Evolutionary conservation across 495 filamentous ascomycete genomes (phyloP).

Genomic region (Cercophora samala): DNA sequence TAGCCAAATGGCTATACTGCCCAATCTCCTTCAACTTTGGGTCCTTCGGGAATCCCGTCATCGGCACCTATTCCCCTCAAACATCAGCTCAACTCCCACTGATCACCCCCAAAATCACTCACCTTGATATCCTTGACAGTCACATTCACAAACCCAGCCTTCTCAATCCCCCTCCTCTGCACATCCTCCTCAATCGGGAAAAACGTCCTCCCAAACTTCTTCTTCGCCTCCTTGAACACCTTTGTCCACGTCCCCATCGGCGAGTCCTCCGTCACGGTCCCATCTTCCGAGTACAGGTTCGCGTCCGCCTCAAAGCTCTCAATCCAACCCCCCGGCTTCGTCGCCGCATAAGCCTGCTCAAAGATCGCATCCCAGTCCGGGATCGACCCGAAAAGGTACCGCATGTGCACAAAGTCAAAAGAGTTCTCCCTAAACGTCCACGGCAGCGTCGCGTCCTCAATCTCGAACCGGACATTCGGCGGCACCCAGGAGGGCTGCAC

Average conservation of each 20-base stretch:
- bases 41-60: neutral
- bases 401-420: slow-evolving; percentile 65
- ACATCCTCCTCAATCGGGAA: slow-evolving; percentile 38
- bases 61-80: slow-evolving; percentile 9
- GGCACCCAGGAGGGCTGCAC: slow-evolving; percentile 52
- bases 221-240: slow-evolving; percentile 26
- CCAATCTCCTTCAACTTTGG: slow-evolving; percentile 2
- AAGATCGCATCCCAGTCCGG: slow-evolving; percentile 52
- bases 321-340: slow-evolving; percentile 42
- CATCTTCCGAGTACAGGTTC: slow-evolving; percentile 23
- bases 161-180: slow-evolving; percentile 55
- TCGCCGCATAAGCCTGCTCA: slow-evolving; percentile 28
- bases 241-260: slow-evolving; percentile 34
- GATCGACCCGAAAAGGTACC: slow-evolving; percentile 53
- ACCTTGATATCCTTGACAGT: slow-evolving; percentile 23
- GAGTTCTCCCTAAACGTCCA: slow-evolving; percentile 50
- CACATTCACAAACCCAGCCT: slow-evolving; percentile 57
- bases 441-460: slow-evolving; percentile 51
- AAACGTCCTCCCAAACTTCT: slow-evolving; percentile 23
- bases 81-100: neutral
- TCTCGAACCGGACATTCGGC: slow-evolving; percentile 49
- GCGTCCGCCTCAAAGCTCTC: slow-evolving; percentile 28
- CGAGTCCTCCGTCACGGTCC: slow-evolving; percentile 25
- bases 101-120: neutral
- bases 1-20: neutral